A percentile compares a stretch with the other conserved stretches of the same genome.
phyloP scores from a whole-genome alignment of 1,284 basidiomycete species.

The Cerrena zonata region DNA sequence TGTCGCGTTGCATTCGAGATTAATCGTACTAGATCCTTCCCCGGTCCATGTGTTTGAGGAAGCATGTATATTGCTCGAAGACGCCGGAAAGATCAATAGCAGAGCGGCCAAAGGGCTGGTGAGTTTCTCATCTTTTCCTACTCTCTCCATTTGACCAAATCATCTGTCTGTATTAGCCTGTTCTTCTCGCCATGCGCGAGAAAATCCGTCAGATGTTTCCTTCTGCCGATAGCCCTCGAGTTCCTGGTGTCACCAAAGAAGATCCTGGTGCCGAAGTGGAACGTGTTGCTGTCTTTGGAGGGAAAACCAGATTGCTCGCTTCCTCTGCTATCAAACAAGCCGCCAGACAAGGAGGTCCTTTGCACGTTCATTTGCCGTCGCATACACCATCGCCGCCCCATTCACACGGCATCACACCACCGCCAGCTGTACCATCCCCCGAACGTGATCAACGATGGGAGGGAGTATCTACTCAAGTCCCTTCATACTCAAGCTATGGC shows the following conservation, averaged over 20 bases:
- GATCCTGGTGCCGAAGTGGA: background rate
- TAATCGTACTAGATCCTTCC: conserved; percentile 21
- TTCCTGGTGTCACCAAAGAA: background rate
- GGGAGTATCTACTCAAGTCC: background rate
- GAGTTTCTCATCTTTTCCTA: conserved; percentile 9
- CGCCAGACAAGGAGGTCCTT: too few species aligned
- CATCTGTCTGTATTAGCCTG: conserved; percentile 1
- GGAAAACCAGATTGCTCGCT: conserved; percentile 2
- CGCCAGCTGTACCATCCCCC: background rate
- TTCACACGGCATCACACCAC: background rate
- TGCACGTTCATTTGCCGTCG: background rate
- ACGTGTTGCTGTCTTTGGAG: conserved; percentile 4
- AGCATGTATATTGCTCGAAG: conserved; percentile 24
- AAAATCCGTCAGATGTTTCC: background rate
- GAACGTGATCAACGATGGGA: background rate
- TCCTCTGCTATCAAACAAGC: too few species aligned
- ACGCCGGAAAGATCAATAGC: conserved; percentile 19
- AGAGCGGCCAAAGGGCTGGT: conserved; percentile 23
- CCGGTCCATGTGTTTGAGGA: conserved; percentile 26
- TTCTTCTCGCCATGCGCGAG: conserved; percentile 4
- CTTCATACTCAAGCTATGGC: background rate
- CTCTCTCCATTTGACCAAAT: background rate
- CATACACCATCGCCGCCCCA: background rate
- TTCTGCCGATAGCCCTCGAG: background rate
- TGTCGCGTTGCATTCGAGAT: conserved; percentile 19